Conservation (phyloP, 805 yeast species). For the Metschnikowia kunwiensis region DNA sequence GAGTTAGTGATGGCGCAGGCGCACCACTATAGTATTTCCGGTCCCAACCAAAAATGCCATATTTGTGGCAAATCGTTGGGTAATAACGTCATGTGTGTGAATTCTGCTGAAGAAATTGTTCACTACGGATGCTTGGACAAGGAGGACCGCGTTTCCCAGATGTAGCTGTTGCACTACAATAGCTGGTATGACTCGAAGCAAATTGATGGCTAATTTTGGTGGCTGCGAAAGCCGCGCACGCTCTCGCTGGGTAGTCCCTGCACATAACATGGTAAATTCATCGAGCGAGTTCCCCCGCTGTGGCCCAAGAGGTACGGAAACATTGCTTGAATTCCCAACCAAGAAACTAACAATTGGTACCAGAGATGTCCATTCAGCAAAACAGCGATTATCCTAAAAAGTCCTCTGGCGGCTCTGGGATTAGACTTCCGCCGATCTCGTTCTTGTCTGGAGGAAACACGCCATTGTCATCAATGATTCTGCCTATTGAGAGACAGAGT, state of each 20-base stretch:
- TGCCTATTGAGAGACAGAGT: slow-evolving; percentile 2
- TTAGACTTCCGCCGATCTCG: slow-evolving; percentile 28
- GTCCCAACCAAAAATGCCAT: slow-evolving; percentile 46
- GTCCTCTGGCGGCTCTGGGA: slow-evolving; percentile 6
- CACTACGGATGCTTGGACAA: slow-evolving; percentile 54
- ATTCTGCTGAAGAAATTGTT: slow-evolving; percentile 43
- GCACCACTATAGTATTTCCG: slow-evolving; percentile 36
- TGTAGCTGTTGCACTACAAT: no score
- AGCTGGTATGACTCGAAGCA: no score
- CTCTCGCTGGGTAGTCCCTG: background rate
- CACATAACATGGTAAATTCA: slow-evolving; percentile 2
- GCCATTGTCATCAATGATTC: slow-evolving; percentile 6
- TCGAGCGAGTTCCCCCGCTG: slow-evolving; percentile 1
- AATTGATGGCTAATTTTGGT: no score
- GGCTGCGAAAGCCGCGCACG: no score
- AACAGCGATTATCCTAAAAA: background rate
- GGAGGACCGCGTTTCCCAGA: background rate
- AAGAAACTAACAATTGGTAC: no score
- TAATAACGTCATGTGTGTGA: slow-evolving; percentile 49
- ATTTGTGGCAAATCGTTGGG: slow-evolving; percentile 59
- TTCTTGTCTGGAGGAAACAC: slow-evolving; percentile 22
- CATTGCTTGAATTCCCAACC: no score
- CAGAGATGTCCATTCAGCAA: no score
- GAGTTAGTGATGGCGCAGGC: slow-evolving; percentile 38
- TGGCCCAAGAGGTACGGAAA: no score